Base-by-base conservation (phyloP, 805 yeast species). In the Saccharomyces paradoxus region DNA sequence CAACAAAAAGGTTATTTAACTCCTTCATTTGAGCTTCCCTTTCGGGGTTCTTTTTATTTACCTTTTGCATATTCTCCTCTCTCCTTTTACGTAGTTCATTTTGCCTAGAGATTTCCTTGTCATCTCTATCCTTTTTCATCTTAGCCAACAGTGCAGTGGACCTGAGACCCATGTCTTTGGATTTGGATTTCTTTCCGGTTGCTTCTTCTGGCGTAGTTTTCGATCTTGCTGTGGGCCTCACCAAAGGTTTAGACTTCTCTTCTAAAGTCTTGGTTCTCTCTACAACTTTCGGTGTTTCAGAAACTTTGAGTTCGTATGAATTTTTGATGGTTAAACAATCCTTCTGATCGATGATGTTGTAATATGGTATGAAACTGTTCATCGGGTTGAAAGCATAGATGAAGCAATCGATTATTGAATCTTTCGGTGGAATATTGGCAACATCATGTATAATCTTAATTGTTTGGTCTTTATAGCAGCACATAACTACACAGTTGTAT, bases 351-450 rank as follows among this genome's bases (percentile, higher is more conserved):
- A 53, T 30, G 8, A 59, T 53, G 26, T 21, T 26, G 53, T 62
- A 66, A 2, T 60, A 53, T 17, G 70, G 66, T 12, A 58, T 57
- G 50, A 64, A 64, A 32, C 57, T 57, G 7, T 66, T 64, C 60
- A 59, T 64, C 2, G 72, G 70, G 50, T 63, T 66, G 54, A 69
- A 66, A 4, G 68, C 72, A 58, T 68, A 69, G 24, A 69, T 69
- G 46, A 69, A 69, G 49, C 66, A 65, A 55, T 69, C 72, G 1
- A 55, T 37, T 1, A 69, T 47, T 3, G 58, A 50, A 8, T 61
- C 55, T n/a, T 56, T 54, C 22, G 55, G 54, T 5, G 56, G 60
- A 17, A 60, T 52, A 12, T 54, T 50, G 28, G 50, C 52, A 29
- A 64, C 48, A 53, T 67, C 69, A 24, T 59, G 54, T 2, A 68